Conservation (phyloP, 768 basidiomycete species). For the Hygrocybe punicea region DNA sequence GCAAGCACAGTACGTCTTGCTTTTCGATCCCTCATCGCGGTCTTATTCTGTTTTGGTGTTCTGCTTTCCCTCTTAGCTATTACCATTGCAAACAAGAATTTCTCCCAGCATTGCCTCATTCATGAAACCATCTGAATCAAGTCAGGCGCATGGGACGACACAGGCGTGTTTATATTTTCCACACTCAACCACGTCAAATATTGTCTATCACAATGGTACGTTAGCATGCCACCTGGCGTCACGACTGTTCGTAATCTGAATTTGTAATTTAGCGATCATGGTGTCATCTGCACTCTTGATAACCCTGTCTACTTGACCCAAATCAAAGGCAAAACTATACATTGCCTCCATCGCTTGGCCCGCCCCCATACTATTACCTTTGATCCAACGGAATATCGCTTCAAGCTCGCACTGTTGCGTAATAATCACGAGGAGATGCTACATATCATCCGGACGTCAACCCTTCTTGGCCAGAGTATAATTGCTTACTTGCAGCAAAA, state of each 20-base stretch:
- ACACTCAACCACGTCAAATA: constrained; percentile 99
- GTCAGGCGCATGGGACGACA: constrained; percentile 98
- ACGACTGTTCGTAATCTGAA: background rate
- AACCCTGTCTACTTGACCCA: too few species aligned
- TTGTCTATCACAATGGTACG: constrained; percentile 88
- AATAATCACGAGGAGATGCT: too few species aligned
- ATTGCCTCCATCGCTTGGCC: too few species aligned
- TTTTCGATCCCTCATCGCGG: background rate
- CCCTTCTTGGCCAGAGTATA: too few species aligned
- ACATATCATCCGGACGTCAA: too few species aligned
- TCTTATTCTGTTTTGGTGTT: constrained; percentile 7
- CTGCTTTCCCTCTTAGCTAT: constrained; percentile 60
- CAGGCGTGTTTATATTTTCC: constrained; percentile 95
- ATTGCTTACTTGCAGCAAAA: too few species aligned
- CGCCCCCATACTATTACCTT: too few species aligned
- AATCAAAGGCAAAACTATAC: too few species aligned
- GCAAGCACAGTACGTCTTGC: constrained; percentile 86
- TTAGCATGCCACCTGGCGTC: constrained; percentile 8
- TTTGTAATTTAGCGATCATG: constrained; percentile 83
- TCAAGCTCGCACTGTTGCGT: too few species aligned
- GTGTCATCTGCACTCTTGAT: too few species aligned
- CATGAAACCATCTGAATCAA: constrained; percentile 99
- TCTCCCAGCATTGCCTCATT: constrained; percentile 83
- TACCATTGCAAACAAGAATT: constrained; percentile 92
- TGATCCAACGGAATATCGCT: too few species aligned